Base-by-base conservation (phyloP, 2,329 filamentous ascomycete genomes). In the Trichoderma cornu-damae region DNA sequence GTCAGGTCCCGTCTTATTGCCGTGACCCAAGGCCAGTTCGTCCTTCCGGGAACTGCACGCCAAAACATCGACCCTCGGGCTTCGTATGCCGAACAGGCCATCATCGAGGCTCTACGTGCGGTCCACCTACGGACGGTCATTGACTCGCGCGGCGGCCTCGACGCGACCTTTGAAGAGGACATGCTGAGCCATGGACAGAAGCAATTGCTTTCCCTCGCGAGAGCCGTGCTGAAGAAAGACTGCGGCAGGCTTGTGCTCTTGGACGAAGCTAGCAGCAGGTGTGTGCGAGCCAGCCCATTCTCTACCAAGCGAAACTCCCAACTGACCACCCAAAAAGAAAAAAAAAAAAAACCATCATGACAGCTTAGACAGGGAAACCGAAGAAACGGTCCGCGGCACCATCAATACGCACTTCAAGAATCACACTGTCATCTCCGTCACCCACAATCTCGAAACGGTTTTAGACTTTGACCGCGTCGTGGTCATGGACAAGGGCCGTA, bases 381-480 rank as follows among this genome's bases (percentile, higher is more conserved):
- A 72, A 51, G 62, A 65, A 26, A 62, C 61, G 12, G 69, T 74
- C 49, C 70, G 69, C 55, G 59, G 64, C 8, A 60, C 73, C 2
- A 65, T 74, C 26, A 65, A 71, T 44, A 69, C 35, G 1, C 60
- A 65, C 32, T 68, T 74, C 52, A 65, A 61, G 8, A 57, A 67
- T 0, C 79, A 82, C 61, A 88, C 84, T 0, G 77, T 87, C 34
- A 68, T 77, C 26, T 69, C 70, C 8, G 68, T 76, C n/a, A 72
- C 70, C 1, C 75, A 77, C 57, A 68, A 70, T 1, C 59, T 77
- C 1, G 66, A 68, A 4, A 80, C 78, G 0, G 75, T 82, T 28
- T 64, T 77, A 2, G 61, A 61, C 22, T 71, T 65, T 24, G 68
- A 71, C 34, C 57, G 61, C 1, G 62, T 70, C 9, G 58, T 67